Percentiles rank a stretch among this genome's conserved stretches.
Conservation (phyloP, 257 asterid genomes). For the Vinca minor region DNA sequence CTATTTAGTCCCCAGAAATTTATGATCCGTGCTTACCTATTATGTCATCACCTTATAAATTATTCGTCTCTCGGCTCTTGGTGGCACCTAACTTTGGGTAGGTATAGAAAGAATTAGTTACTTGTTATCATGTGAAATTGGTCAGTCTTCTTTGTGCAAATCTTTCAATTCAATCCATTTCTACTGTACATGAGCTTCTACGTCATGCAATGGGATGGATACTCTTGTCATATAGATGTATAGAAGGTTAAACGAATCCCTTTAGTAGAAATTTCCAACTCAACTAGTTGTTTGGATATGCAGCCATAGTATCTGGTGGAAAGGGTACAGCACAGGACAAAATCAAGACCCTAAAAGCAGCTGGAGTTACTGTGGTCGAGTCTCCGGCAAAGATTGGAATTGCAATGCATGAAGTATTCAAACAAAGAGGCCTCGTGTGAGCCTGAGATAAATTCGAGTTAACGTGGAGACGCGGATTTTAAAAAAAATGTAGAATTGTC, state of each 20-base stretch:
- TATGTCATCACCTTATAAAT: no score
- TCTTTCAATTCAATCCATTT: not conserved
- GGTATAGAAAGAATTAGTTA: not conserved
- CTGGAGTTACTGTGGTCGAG: slow-evolving; percentile 82
- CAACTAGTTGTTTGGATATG: slow-evolving; percentile 21
- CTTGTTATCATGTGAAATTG: not conserved
- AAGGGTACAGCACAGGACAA: slow-evolving; percentile 92
- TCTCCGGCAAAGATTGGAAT: slow-evolving; percentile 91
- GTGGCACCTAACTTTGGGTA: not conserved
- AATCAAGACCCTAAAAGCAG: slow-evolving; percentile 70
- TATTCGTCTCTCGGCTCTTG: not conserved
- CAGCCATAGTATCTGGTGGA: slow-evolving; percentile 80
- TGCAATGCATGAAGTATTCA: slow-evolving; percentile 81
- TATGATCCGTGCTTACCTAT: no score
- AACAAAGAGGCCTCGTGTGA: slow-evolving; percentile 75
- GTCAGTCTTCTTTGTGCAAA: not conserved
- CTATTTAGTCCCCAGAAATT: no score
- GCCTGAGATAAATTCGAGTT: slow-evolving; percentile 1
- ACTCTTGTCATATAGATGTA: not conserved
- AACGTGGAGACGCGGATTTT: not conserved
- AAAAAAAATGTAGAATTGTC: slow-evolving; percentile 4
- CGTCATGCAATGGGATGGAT: no score
- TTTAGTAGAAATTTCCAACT: not conserved
- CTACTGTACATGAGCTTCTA: no score
- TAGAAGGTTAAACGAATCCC: not conserved